These are phyloP conservation scores for Chrysopogon serrulatus DNA, from an alignment of 176 grass and related monocot genomes.

Conservation along the genomic window DNA sequence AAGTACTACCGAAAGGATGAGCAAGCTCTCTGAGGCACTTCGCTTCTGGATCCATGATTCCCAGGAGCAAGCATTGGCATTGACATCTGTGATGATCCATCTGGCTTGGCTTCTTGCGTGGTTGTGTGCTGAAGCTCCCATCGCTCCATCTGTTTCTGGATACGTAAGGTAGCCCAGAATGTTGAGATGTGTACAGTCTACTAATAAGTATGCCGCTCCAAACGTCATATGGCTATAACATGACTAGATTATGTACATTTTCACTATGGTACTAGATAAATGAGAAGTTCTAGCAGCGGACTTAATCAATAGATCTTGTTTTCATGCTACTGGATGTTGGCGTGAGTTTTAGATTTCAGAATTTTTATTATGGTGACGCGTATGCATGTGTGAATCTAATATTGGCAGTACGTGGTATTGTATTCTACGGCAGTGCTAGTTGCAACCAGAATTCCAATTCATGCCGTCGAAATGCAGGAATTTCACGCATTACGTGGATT, in stretches of 20 bases:
- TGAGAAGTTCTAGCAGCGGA: neutral
- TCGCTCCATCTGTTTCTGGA: conserved; percentile 3
- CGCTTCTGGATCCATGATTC: neutral
- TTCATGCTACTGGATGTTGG: neutral
- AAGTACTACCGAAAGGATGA: neutral
- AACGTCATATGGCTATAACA: neutral
- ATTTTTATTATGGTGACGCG: neutral
- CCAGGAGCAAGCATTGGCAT: too few relatives aligned
- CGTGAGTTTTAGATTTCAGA: neutral
- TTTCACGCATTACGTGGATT: neutral
- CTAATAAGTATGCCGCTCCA: neutral
- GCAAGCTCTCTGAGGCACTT: neutral
- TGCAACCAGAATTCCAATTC: neutral
- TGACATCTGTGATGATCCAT: neutral
- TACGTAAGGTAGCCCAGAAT: neutral
- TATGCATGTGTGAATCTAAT: neutral
- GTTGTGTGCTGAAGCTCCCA: conserved; percentile 7
- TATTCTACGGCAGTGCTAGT: neutral
- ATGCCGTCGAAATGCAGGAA: neutral
- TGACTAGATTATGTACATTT: conserved; percentile 16
- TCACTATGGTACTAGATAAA: neutral
- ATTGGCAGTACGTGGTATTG: neutral
- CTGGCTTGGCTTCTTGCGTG: neutral
- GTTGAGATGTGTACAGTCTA: conserved; percentile 23
- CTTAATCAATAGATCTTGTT: neutral